These are phyloP conservation scores for Capsaspora owczarzaki DNA, from an alignment of 78 protist species.

Conservation along the genomic window DNA sequence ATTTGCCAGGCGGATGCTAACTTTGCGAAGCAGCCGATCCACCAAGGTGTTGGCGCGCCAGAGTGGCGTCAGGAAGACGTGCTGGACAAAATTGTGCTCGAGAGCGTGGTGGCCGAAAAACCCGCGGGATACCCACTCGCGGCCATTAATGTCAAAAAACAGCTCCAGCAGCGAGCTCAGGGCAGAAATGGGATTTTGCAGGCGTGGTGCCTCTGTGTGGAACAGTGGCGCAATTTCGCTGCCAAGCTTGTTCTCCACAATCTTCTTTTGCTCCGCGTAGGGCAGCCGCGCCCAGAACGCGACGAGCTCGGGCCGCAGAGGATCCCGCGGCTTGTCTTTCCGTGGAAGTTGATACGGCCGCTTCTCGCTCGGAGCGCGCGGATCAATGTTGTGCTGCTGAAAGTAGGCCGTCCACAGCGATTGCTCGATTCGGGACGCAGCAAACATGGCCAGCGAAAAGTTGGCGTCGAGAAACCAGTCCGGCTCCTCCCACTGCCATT, in stretches of 20 bases:
- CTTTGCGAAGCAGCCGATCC: background rate
- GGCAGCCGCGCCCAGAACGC: background rate
- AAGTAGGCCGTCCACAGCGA: background rate
- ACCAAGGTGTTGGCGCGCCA: background rate
- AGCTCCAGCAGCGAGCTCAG: background rate
- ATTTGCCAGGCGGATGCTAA: background rate
- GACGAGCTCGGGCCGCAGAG: background rate
- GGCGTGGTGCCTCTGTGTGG: background rate
- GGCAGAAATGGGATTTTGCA: too few relatives aligned
- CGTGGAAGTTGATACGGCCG: background rate
- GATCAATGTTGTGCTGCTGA: background rate
- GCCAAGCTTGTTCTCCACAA: background rate
- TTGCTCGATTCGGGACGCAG: background rate
- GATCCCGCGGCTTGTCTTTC: background rate
- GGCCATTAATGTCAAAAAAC: background rate
- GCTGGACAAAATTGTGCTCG: background rate
- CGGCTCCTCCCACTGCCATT: background rate
- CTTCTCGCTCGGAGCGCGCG: background rate
- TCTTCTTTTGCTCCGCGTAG: background rate
- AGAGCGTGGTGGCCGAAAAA: too few relatives aligned
- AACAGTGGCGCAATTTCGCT: background rate
- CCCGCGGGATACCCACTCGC: background rate
- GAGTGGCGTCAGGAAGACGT: background rate
- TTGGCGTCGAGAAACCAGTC: background rate
- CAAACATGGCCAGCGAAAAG: background rate